phyloP scores from a whole-genome alignment of 345 rosid genomes.

The Eucalyptus microcorys region DNA sequence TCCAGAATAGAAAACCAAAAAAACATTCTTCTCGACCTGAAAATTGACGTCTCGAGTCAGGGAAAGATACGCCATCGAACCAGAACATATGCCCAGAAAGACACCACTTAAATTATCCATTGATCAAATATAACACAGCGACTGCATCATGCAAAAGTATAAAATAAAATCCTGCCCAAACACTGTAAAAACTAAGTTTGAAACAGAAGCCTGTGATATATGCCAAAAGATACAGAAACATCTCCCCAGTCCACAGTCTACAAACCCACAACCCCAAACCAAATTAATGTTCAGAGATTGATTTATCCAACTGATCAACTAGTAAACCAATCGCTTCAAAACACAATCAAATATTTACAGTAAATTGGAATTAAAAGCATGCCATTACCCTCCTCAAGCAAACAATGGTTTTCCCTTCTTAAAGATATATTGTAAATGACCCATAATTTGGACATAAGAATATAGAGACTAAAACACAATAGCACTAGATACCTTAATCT shows the following conservation, averaged over 20 bases:
- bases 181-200: background rate
- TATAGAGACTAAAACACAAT: background rate
- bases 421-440: background rate
- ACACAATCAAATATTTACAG: background rate
- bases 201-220: background rate
- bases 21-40: slow-evolving; percentile 92
- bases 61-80: background rate
- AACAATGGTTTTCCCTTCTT: background rate
- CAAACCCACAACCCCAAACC: background rate
- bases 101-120: background rate
- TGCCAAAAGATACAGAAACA: background rate
- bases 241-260: background rate
- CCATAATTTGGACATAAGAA: background rate
- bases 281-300: background rate
- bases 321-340: background rate
- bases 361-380: background rate
- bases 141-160: background rate
- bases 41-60: slow-evolving; percentile 11
- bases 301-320: background rate
- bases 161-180: background rate
- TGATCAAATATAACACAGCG: background rate
- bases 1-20: slow-evolving; percentile 77
- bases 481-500: background rate
- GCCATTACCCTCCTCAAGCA: background rate
- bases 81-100: background rate